Percentiles rank a stretch among this genome's conserved stretches.
phyloP scores from a whole-genome alignment of 805 yeast genomes.

The Scheffersomyces coipomensis region DNA sequence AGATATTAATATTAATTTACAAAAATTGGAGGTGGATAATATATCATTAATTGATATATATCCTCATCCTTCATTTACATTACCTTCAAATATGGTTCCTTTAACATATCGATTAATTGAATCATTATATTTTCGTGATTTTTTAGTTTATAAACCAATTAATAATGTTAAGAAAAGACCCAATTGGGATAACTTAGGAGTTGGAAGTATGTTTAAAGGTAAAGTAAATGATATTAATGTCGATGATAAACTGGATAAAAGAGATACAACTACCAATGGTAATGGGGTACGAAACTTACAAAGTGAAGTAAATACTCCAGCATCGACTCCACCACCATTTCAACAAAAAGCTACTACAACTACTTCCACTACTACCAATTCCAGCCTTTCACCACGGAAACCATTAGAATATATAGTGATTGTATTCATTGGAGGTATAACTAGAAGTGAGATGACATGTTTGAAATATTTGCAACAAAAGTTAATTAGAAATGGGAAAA shows the following conservation, averaged over 20 bases:
- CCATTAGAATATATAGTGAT: slow-evolving; percentile 35
- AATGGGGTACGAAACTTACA: slow-evolving; percentile 4
- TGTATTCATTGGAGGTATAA: slow-evolving; percentile 78
- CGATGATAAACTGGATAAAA: slow-evolving; percentile 21
- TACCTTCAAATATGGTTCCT: slow-evolving; percentile 80
- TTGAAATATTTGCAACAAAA: slow-evolving; percentile 58
- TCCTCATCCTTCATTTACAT: slow-evolving; percentile 56
- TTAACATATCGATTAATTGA: slow-evolving; percentile 68
- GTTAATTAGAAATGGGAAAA: slow-evolving; percentile 21
- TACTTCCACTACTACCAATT: background rate
- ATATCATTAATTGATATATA: slow-evolving; percentile 30
- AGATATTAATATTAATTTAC: slow-evolving; percentile 4
- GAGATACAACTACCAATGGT: slow-evolving; percentile 12
- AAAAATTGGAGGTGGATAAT: background rate
- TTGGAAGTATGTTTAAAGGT: slow-evolving; percentile 43
- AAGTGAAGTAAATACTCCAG: slow-evolving; percentile 8
- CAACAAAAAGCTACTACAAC: background rate
- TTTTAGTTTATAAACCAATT: slow-evolving; percentile 40
- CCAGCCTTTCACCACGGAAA: background rate
- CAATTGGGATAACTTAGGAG: slow-evolving; percentile 44
- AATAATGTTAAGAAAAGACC: slow-evolving; percentile 34
- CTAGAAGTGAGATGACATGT: slow-evolving; percentile 79
- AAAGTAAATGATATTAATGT: slow-evolving; percentile 36
- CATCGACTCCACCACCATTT: slow-evolving; percentile 8
- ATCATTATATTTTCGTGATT: slow-evolving; percentile 58